A percentile compares a stretch with the other conserved stretches of the same genome.
Evolutionary conservation across 2,329 filamentous ascomycete genomes (phyloP).

Genomic region (Aspergillus ruber): DNA sequence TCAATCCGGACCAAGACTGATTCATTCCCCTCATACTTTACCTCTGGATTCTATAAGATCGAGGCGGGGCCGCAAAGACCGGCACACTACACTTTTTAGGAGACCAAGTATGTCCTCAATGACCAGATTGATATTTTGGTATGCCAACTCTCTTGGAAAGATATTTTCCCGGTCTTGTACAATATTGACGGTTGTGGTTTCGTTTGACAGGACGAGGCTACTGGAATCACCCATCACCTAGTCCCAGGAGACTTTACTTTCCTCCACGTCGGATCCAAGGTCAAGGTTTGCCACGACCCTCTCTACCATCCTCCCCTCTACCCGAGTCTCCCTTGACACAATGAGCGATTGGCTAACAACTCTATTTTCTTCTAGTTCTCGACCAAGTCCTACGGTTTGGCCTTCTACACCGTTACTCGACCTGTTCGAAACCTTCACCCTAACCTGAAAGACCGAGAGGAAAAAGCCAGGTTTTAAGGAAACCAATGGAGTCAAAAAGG

Average conservation of each 20-base stretch:
- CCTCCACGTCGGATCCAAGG: slow-evolving; percentile 13
- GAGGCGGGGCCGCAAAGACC: slow-evolving; percentile 16
- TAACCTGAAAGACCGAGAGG: slow-evolving; percentile 13
- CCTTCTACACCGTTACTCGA: slow-evolving; percentile 17
- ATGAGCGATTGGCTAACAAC: not conserved
- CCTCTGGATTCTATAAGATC: slow-evolving; percentile 21
- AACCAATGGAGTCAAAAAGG: too few species aligned
- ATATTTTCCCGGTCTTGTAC: not conserved
- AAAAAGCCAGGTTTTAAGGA: slow-evolving; percentile 8
- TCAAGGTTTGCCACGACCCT: slow-evolving; percentile 9
- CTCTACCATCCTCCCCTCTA: not conserved
- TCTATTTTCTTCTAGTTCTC: slow-evolving; percentile 12
- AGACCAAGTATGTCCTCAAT: slow-evolving; percentile 20
- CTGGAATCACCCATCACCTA: slow-evolving; percentile 7
- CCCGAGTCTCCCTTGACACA: too few species aligned
- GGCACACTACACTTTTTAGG: slow-evolving; percentile 17
- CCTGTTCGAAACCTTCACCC: slow-evolving; percentile 12
- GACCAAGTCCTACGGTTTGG: slow-evolving; percentile 14
- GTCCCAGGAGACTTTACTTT: slow-evolving; percentile 8
- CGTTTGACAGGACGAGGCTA: slow-evolving; percentile 7
- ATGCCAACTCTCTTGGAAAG: slow-evolving; percentile 1
- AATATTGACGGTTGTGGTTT: slow-evolving; percentile 3
- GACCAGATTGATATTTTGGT: slow-evolving; percentile 20
- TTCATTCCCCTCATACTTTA: slow-evolving; percentile 15
- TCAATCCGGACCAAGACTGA: slow-evolving; percentile 18